Base-by-base conservation (phyloP, 176 grass and related monocot genomes). In the Carex cristatella region DNA sequence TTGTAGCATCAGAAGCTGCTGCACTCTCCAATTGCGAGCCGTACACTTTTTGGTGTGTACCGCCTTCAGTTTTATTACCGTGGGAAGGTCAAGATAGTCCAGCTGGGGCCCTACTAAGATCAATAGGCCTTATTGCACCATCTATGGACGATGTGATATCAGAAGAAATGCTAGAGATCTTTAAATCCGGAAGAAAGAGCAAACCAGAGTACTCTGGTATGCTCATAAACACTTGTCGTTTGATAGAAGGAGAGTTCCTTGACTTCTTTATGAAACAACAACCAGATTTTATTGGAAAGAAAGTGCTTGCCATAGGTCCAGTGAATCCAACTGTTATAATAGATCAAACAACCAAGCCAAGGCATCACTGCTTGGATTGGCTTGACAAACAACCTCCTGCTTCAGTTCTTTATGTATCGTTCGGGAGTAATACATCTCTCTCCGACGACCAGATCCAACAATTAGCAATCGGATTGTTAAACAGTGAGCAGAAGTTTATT, bases 351-450 rank as follows among this genome's bases (percentile, higher is more conserved):
- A 66, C 65, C 10, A 61, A 23, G 0, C 7, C 11, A 3, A 63
- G 65, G 33, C 92, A 90, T 82, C 38, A 71, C 38, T 97, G 90
- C 87, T 69, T 94, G 30, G 72, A 80, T 0, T 97, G 94, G 92
- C 89, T 97, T 42, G 90, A 92, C 86, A 35, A 4, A 84, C 94
- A 94, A 69, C 87, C 87, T 14, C 33, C 60, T 49, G 27, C 55
- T n/a, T 94, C 92, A 11, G 92, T 92, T 76, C 84, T 97, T 2
- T 97, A 91, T 73, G 82, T 93, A 28, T 93, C 87, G 7, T 97
- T 93, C 38, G 94, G 94, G 74, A 88, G 87, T 16, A 90, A 84
- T 38, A 86, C 91, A 3, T 83, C 88, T 14, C 64, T 97, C 4
- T 35, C 35, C 0, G 69, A 80, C 4, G 74, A 83, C 48, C 94